Evolutionary conservation across 495 filamentous ascomycete genomes (phyloP), one percentile per base, ranked within the genome.

Genomic region (Xylaria nigripes): DNA sequence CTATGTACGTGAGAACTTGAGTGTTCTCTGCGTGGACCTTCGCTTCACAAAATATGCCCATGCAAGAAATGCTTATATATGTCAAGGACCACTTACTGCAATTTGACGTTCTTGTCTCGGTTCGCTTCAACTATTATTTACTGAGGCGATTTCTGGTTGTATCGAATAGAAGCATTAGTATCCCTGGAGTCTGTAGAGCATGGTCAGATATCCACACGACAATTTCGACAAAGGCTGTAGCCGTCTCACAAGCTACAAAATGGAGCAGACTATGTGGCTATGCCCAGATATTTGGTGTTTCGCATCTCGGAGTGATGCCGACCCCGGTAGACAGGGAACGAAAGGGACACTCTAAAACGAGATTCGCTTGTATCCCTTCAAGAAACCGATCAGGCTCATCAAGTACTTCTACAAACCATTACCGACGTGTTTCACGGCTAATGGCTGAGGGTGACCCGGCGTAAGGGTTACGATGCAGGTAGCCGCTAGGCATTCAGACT

Each of bases 401-500:
- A 29, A 8, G 2, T 36, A 12, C 32, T 15, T 36, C 32, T 36
- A 5, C 32, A 9, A 36, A 2, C 32, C 15, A 19, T 6, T 0
- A 13, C 0, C 41, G 45, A 45, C 41, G 29, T 45, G 51, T 47
- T 54, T 46, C 45, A 46, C 29, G 23, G 45, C 10, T 54, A 48
- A 48, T 54, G 51, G 30, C 36, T 30, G 27, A 32, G 30, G 34
- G 32, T 21, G 30, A 48, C 51, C 51, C 51, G 44, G 27, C 34
- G 23, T 54, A n/a, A 27, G 40, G 44, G 45, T 48, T 27, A n/a
- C 16, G 32, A 54, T 54, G 51, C 51, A 42, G 15, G 51, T 32
- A 54, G 44, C 51, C 51, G 51, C 41, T 15, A 34, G 24, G 45
- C 27, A 32, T n/a, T 54, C 44, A 34, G 34, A 41, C 51, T 48